Evolutionary conservation across 768 basidiomycete genomes (phyloP).

Genomic region (Boletus sp.): DNA sequence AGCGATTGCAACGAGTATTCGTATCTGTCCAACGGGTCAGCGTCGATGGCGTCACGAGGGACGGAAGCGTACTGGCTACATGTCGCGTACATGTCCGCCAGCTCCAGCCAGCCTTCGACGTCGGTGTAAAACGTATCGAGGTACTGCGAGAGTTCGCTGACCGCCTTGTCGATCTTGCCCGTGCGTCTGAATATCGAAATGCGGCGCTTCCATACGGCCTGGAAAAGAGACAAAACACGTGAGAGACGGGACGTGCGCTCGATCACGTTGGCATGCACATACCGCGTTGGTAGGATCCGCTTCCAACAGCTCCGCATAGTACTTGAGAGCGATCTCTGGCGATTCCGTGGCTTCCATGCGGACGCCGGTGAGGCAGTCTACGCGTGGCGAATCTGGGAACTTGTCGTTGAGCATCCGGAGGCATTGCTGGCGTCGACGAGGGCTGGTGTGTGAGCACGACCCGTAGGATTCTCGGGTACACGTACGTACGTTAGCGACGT

Average conservation of each 20-base stretch:
- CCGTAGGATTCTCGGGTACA: neutral
- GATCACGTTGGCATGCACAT: conserved; percentile 29
- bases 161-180: conserved; percentile 63
- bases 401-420: conserved; percentile 57
- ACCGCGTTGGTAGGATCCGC: conserved; percentile 72
- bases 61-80: conserved; percentile 63
- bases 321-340: conserved; percentile 54
- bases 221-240: neutral
- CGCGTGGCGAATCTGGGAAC: conserved; percentile 80
- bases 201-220: conserved; percentile 78
- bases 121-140: conserved; percentile 90
- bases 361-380: conserved; percentile 75
- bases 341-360: conserved; percentile 69
- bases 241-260: neutral
- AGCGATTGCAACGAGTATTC: conserved; percentile 68
- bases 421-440: conserved; percentile 25
- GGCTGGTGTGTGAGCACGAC: conserved; percentile 1
- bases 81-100: conserved; percentile 75
- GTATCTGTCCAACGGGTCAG: conserved; percentile 49
- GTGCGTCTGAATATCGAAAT: conserved; percentile 66
- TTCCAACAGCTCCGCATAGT: conserved; percentile 60
- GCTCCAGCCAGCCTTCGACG: conserved; percentile 83
- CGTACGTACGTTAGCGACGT: conserved; percentile 69
- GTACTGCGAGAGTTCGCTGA: conserved; percentile 67
- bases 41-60: neutral